These are phyloP conservation scores for Galerina sulciceps DNA, from an alignment of 768 basidiomycete genomes.

Conservation along the genomic window DNA sequence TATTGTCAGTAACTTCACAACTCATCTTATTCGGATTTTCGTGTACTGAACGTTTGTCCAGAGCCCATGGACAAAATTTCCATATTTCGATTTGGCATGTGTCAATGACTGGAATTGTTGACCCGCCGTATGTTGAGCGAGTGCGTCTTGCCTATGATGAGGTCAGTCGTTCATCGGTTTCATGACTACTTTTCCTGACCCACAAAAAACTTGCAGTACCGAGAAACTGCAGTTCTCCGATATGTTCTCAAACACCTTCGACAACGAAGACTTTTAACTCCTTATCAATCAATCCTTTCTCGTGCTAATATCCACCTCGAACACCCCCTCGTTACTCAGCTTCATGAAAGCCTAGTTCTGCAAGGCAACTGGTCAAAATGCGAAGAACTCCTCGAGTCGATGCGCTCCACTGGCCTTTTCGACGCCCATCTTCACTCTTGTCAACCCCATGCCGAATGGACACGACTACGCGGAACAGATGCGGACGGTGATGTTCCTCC, in stretches of 20 bases:
- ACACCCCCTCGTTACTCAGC: conserved; percentile 68
- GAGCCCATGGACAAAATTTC: conserved; percentile 73
- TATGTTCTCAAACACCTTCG: conserved; percentile 80
- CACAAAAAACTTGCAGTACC: conserved; percentile 47
- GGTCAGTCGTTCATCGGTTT: conserved; percentile 38
- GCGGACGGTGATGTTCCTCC: conserved; percentile 68
- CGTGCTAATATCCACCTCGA: conserved; percentile 63
- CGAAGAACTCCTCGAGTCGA: conserved; percentile 53
- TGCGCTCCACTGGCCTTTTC: conserved; percentile 64
- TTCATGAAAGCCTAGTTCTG: conserved; percentile 69
- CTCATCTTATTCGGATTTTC: neutral
- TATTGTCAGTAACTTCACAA: conserved; percentile 55
- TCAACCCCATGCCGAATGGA: conserved; percentile 67
- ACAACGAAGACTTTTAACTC: conserved; percentile 70
- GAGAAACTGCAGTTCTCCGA: conserved; percentile 66
- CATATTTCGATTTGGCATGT: conserved; percentile 84
- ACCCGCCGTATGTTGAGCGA: conserved; percentile 59
- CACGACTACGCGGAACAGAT: conserved; percentile 59
- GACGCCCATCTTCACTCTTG: conserved; percentile 58
- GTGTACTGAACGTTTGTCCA: conserved; percentile 25
- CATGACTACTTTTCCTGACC: neutral
- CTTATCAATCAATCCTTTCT: conserved; percentile 61
- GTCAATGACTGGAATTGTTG: conserved; percentile 60
- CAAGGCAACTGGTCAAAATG: conserved; percentile 65
- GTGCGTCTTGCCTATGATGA: conserved; percentile 61